Evolutionary conservation across 306 rosid species (phyloP), one percentile per base, ranked within the genome.

Genomic region (Glycyrrhiza uralensis): DNA sequence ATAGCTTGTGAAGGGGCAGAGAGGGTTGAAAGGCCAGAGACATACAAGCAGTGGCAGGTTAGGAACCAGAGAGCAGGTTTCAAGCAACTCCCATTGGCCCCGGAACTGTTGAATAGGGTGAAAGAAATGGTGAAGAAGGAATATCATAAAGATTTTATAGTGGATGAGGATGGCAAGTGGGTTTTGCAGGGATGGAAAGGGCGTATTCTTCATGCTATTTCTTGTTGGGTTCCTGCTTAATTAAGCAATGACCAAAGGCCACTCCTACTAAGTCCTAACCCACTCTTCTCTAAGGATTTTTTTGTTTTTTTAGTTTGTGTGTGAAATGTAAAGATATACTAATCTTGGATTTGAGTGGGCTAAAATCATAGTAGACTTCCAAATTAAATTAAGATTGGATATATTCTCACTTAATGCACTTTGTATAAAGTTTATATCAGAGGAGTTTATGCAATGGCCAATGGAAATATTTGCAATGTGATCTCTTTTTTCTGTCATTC

Each of bases 171-270:
- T 51, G 87, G 92, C 15, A 79, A 71, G 61, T 91, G 94, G 96
- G 57, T 91, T 82, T 33, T 89, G 63, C 97, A 83, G 70, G 97
- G 97, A 39, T 94, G 98, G 96, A 87, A 87, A 75, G 98, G 97
- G 1, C 80, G 95, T 35, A 82, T 85, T 50, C 36, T 80, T 20
- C 71, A 79, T 42, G 97, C 87, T 9, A 26, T 87, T 28, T 80
- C 97, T 50, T 77, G 74, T 64, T 94, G 98, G 98, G 82, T 69
- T 72, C 87, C 90, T 55, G 85, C 84, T 7, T 86, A 78, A 70
- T 3, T 84, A 78, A 75, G 46, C 66, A 62, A 23, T 59, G 39
- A 38, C 63, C 44, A 32, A 45, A 36, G 12, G 57, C 5, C 11
- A 45, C 49, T 28, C 61, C 10, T n/a, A n/a, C n/a, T n/a, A n/a